Conservation (phyloP, 805 yeast genomes). For the Priceomyces fermenticarens region DNA sequence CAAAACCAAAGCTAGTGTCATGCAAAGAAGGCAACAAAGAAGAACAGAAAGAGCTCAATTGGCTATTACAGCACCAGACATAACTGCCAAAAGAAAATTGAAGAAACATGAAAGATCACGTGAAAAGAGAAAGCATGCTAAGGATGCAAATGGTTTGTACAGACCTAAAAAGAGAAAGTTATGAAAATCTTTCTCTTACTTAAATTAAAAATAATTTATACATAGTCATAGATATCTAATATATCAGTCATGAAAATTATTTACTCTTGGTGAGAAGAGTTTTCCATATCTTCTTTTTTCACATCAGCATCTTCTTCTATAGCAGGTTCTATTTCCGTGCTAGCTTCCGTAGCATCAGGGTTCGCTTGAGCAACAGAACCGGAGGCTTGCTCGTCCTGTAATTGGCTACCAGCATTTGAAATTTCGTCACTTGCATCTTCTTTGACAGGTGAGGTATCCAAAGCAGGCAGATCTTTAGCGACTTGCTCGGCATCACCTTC, state of each 20-base stretch:
- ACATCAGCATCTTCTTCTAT: neutral
- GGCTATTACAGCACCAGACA: constrained; percentile 75
- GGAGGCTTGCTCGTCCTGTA: too few species aligned
- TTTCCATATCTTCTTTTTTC: constrained; percentile 1
- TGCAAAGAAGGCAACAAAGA: constrained; percentile 69
- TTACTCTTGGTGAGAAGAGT: too few species aligned
- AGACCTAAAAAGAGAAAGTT: constrained; percentile 54
- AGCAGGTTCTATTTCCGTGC: neutral
- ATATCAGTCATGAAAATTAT: too few species aligned
- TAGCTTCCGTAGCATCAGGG: too few species aligned
- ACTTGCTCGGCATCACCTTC: constrained; percentile 2
- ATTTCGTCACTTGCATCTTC: too few species aligned
- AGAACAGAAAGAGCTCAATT: constrained; percentile 70
- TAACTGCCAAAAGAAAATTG: constrained; percentile 73
- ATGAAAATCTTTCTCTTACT: too few species aligned
- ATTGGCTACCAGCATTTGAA: too few species aligned
- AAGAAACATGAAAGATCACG: constrained; percentile 72
- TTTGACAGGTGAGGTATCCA: constrained; percentile 1
- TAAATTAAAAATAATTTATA: too few species aligned
- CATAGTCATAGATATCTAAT: too few species aligned
- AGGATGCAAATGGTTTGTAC: constrained; percentile 75
- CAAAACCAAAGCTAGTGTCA: constrained; percentile 59
- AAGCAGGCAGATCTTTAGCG: neutral
- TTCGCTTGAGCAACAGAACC: too few species aligned
- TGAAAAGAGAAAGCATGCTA: constrained; percentile 72